These are phyloP conservation scores for Skeletonema costatum DNA, from an alignment of 108 stramenopile genomes.

Conservation along the genomic window DNA sequence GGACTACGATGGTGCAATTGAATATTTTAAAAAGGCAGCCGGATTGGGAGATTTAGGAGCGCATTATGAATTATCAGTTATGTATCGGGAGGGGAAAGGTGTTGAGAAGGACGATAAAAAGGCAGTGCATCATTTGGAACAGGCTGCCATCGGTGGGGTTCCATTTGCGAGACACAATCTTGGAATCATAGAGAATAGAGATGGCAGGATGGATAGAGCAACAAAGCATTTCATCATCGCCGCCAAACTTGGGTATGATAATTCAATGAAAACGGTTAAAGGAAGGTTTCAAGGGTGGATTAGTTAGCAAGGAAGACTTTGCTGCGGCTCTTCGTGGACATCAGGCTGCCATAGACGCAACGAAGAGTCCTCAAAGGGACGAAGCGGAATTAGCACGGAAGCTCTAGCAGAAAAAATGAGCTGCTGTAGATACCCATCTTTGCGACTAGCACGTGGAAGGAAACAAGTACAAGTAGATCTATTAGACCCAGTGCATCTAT, in stretches of 20 bases:
- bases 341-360: too few relatives aligned
- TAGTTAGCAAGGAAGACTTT: too few relatives aligned
- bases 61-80: neutral
- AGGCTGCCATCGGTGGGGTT: neutral
- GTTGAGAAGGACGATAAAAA: conserved; percentile 1
- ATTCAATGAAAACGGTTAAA: too few relatives aligned
- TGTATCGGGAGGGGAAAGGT: neutral
- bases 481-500: too few relatives aligned
- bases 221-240: neutral
- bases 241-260: neutral
- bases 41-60: neutral
- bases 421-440: too few relatives aligned
- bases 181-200: neutral
- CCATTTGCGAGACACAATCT: neutral
- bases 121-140: neutral
- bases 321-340: too few relatives aligned
- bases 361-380: too few relatives aligned
- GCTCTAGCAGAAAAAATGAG: too few relatives aligned
- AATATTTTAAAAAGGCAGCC: neutral
- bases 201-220: neutral
- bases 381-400: too few relatives aligned
- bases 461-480: too few relatives aligned
- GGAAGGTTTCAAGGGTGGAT: too few relatives aligned
- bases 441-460: too few relatives aligned
- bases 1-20: neutral